Evolutionary conservation across 2,329 filamentous ascomycete species (phyloP).

Genomic region (Monosporascus cannonballus): DNA sequence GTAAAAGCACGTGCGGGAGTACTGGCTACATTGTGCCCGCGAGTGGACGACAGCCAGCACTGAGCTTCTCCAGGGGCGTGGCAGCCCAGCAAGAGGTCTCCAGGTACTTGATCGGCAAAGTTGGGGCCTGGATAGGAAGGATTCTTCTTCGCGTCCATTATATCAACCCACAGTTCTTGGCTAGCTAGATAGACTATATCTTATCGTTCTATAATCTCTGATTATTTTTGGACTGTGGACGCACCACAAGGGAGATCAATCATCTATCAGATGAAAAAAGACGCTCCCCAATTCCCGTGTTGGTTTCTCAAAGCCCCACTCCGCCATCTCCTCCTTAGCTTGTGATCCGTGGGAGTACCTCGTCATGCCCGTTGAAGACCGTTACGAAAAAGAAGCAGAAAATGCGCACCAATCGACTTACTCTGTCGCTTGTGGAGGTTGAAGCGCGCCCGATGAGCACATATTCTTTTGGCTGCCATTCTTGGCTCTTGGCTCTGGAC

Average conservation of each 20-base stretch:
- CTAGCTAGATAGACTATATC: neutral
- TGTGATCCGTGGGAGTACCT: too few relatives aligned
- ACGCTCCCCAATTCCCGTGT: neutral
- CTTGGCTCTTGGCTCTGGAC: neutral
- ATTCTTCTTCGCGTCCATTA: neutral
- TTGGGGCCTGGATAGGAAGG: neutral
- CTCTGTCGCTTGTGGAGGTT: neutral
- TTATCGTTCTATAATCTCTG: neutral
- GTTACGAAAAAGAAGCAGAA: too few relatives aligned
- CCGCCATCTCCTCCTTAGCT: neutral
- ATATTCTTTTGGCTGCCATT: neutral
- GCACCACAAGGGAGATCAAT: neutral
- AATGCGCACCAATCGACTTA: neutral
- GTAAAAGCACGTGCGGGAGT: conserved; percentile 14
- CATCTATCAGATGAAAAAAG: neutral
- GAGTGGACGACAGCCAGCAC: neutral
- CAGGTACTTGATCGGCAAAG: too few relatives aligned
- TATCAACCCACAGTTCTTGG: neutral
- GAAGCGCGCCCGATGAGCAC: neutral
- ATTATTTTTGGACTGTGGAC: neutral
- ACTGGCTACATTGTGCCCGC: neutral
- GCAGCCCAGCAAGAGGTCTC: too few relatives aligned
- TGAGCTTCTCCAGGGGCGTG: neutral
- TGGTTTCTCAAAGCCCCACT: neutral
- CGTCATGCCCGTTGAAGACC: neutral